Evolutionary conservation across 352 stramenopile genomes (phyloP).

Genomic region (Pythium dissotocum): DNA sequence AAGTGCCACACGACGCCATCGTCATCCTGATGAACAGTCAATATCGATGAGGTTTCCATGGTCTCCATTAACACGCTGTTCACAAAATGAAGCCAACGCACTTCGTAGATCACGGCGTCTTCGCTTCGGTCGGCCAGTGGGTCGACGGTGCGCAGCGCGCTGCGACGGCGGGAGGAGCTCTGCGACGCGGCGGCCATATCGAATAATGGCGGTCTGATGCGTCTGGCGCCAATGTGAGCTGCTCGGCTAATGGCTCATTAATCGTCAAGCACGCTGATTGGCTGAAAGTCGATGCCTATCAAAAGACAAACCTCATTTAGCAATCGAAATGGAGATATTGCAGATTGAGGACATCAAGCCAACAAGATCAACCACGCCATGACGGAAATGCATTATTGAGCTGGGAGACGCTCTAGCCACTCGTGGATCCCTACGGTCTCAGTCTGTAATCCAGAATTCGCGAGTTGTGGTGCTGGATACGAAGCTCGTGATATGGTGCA

Average conservation of each 20-base stretch:
- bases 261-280: background rate
- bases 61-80: background rate
- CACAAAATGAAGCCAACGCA: background rate
- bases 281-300: constrained; percentile 1
- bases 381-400: no score
- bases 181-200: constrained; percentile 6
- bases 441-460: background rate
- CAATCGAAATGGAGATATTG: background rate
- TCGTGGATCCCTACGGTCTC: background rate
- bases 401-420: no score
- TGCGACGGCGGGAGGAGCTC: constrained; percentile 14
- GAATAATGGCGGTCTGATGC: background rate
- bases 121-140: constrained; percentile 22
- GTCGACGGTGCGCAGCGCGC: constrained; percentile 32
- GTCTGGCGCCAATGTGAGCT: background rate
- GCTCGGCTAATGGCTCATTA: background rate
- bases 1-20: constrained; percentile 59
- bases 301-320: background rate
- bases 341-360: background rate
- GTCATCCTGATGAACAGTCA: constrained; percentile 34
- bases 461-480: background rate
- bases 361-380: no score
- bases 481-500: background rate
- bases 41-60: background rate
- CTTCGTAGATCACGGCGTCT: constrained; percentile 27